These are phyloP conservation scores for Paraglomus occultum DNA, from an alignment of 192 early-diverging fungal species.

Conservation along the genomic window DNA sequence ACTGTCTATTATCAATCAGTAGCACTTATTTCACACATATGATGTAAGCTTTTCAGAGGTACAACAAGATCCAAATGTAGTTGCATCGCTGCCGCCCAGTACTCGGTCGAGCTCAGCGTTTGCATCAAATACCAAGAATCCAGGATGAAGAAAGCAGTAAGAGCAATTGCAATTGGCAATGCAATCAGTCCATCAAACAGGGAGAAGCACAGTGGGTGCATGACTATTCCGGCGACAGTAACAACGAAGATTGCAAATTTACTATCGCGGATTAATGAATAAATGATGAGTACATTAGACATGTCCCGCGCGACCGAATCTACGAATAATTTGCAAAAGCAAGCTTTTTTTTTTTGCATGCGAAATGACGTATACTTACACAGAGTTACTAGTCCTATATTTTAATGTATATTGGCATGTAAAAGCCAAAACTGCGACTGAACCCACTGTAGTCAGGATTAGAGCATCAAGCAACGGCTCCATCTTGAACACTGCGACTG, in stretches of 20 bases:
- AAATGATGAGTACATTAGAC: background rate
- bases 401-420: conserved; percentile 12
- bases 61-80: conserved; percentile 21
- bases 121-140: conserved; percentile 25
- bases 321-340: background rate
- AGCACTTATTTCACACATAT: conserved; percentile 23
- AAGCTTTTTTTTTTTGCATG: background rate
- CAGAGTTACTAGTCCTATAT: conserved; percentile 9
- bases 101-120: conserved; percentile 20
- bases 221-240: background rate
- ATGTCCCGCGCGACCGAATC: too few relatives aligned
- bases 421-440: background rate
- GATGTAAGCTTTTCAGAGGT: conserved; percentile 24
- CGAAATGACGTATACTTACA: conserved; percentile 12
- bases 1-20: too few relatives aligned
- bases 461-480: conserved; percentile 1
- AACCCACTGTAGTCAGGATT: background rate
- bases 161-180: background rate
- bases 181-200: conserved; percentile 15
- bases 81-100: conserved; percentile 22
- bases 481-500: background rate
- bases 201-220: conserved; percentile 1
- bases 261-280: background rate
- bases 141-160: conserved; percentile 21
- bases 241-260: background rate